Base-by-base conservation (phyloP, 2,329 filamentous ascomycete species). In the Lecanicillium sp. region DNA sequence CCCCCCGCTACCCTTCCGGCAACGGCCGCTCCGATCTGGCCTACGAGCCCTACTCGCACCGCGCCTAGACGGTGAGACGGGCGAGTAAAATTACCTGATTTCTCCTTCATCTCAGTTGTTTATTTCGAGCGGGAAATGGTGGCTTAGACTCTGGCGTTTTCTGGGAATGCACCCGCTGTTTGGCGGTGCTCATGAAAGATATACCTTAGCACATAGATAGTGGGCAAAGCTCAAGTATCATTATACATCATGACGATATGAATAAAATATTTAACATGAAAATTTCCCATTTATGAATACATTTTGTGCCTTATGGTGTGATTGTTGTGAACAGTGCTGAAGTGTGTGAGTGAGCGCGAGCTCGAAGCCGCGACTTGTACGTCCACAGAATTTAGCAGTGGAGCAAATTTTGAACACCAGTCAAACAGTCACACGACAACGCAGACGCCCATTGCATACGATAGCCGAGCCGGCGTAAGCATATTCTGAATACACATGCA, bases 31-130 rank as follows among this genome's bases (percentile, higher is more conserved):
- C 69, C n/a, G 71, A 78, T 24, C 61, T 74, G 54, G 79, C 78
- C 32, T 84, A 84, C 64, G 80, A 84, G 73, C 80, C 80, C 29
- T 84, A 83, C 65, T 74, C 74, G 44, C 79, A 81, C 57, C 71
- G 72, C 37, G 68, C 69, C 39, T 82, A 74, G 68, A 42, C 37
- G 15, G 27, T 45, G 30, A 33, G 29, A 44, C 11, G 7, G 7
- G 26, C 12, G 26, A 29, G 7, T 7, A 12, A 12, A 7, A 7
- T 20, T 26, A 9, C 5, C 8, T 11, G 30, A 11, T n/a, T 10
- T n/a, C 2, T 1, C 19, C 15, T 29, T 12, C 2, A 24, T 40
- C 7, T 9, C 20, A n/a, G 11, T 46, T 39, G 26, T 32, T 46
- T 46, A 19, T 29, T 29, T 29, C 26, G 7, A 7, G 26, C 26